Conservation (phyloP, 768 basidiomycete genomes). For the Tulasnella sp. region DNA sequence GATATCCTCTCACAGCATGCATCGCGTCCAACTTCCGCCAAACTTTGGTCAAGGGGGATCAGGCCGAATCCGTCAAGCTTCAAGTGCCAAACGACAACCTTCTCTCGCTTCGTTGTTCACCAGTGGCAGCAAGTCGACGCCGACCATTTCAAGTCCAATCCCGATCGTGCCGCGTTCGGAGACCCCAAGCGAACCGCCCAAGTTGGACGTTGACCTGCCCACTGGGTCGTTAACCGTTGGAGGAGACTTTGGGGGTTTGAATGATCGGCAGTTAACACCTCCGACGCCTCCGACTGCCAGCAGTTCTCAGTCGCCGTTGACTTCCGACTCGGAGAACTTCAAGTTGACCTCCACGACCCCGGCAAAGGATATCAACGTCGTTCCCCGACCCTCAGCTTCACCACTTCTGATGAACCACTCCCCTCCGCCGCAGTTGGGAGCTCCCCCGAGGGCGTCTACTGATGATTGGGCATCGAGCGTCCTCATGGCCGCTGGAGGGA, state of each 20-base stretch:
- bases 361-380: slow-evolving; percentile 13
- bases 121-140: slow-evolving; percentile 17
- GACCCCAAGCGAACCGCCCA: slow-evolving; percentile 12
- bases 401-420: slow-evolving; percentile 12
- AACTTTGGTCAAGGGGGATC: slow-evolving; percentile 3
- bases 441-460: slow-evolving; percentile 34
- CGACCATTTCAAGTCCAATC: slow-evolving; percentile 13
- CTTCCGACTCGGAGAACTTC: slow-evolving; percentile 15
- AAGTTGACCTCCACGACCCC: not conserved
- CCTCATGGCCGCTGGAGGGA: slow-evolving; percentile 50
- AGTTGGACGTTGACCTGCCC: slow-evolving; percentile 4
- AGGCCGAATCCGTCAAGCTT: slow-evolving; percentile 11
- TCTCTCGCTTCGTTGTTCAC: slow-evolving; percentile 7
- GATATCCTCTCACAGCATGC: slow-evolving; percentile 19
- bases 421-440: slow-evolving; percentile 19
- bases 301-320: not conserved
- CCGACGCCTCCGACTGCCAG: not conserved
- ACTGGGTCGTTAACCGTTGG: slow-evolving; percentile 9
- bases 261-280: not conserved
- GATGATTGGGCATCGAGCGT: slow-evolving; percentile 67
- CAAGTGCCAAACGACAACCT: slow-evolving; percentile 11
- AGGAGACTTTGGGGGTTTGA: not conserved
- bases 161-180: slow-evolving; percentile 7
- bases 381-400: slow-evolving; percentile 10
- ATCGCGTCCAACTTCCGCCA: not conserved